Conservation (phyloP, 148 eudicot genomes). For the Euryodendron excelsum region DNA sequence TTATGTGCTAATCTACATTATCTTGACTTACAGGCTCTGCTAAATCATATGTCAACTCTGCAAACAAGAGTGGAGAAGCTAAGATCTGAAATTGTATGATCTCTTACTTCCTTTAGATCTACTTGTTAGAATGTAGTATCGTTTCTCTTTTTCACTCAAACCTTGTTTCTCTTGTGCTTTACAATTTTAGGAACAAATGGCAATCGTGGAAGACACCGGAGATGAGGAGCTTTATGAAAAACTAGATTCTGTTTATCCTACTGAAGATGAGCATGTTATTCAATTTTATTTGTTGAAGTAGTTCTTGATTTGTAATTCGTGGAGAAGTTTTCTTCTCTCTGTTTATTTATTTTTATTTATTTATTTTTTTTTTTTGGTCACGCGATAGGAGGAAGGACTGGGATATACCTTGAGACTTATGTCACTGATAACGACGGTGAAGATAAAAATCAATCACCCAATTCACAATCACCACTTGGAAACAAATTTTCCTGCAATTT, state of each 20-base stretch:
- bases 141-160: not conserved
- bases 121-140: not conserved
- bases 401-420: conserved; percentile 35
- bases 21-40: conserved; percentile 62
- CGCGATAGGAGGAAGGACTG: conserved; percentile 60
- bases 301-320: not conserved
- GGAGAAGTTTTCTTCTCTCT: no score
- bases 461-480: conserved; percentile 25
- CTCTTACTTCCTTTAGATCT: conserved; percentile 9
- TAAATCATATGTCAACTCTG: conserved; percentile 61
- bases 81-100: conserved; percentile 72
- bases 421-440: conserved; percentile 35
- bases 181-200: conserved; percentile 62
- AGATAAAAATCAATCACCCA: conserved; percentile 28
- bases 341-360: no score
- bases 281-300: not conserved
- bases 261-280: conserved; percentile 69
- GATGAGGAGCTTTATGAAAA: conserved; percentile 56
- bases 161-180: not conserved
- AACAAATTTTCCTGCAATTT: conserved; percentile 31
- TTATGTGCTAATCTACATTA: not conserved
- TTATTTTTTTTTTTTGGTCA: not conserved
- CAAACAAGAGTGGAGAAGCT: conserved; percentile 56
- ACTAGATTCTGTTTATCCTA: conserved; percentile 66
- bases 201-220: conserved; percentile 37